These are phyloP conservation scores for Parastagonospora nodorum DNA, from an alignment of 2,329 filamentous ascomycete genomes.

Conservation along the genomic window DNA sequence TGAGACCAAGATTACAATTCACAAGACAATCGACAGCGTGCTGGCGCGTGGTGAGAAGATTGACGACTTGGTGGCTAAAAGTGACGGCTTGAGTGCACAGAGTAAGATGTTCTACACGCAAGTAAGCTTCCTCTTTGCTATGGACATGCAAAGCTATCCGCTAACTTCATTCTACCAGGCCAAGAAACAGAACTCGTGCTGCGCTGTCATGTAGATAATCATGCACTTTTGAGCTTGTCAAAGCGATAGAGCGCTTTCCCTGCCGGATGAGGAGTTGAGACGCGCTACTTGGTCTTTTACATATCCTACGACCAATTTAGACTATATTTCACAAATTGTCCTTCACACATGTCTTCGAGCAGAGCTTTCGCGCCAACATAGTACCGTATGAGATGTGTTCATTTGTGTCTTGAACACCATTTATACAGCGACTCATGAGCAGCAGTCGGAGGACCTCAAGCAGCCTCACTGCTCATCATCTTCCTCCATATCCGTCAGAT, in stretches of 20 bases:
- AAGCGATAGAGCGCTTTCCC: not conserved
- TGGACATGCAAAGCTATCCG: not conserved
- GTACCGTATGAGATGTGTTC: too few relatives aligned
- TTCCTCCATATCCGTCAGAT: not conserved
- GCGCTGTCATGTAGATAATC: slow-evolving; percentile 56
- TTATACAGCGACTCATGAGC: too few relatives aligned
- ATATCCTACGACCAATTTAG: slow-evolving; percentile 9
- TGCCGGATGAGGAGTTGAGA: slow-evolving; percentile 3
- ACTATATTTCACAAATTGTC: not conserved
- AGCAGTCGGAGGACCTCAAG: too few relatives aligned
- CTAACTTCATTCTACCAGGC: slow-evolving; percentile 44
- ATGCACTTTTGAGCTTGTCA: not conserved
- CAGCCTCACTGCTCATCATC: not conserved
- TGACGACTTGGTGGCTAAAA: slow-evolving; percentile 91
- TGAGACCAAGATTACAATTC: slow-evolving; percentile 94
- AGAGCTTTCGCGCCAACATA: too few relatives aligned
- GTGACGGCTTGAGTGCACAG: slow-evolving; percentile 83
- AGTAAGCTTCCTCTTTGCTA: slow-evolving; percentile 48
- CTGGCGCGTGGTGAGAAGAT: slow-evolving; percentile 96
- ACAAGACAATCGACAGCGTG: slow-evolving; percentile 92
- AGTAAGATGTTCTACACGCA: slow-evolving; percentile 97
- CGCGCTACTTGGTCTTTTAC: slow-evolving; percentile 4
- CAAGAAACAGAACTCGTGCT: slow-evolving; percentile 67
- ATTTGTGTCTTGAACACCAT: too few relatives aligned
- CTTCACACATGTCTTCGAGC: too few relatives aligned